Conservation (phyloP, 2,329 filamentous ascomycete species). For the Fusarium ramigenum region DNA sequence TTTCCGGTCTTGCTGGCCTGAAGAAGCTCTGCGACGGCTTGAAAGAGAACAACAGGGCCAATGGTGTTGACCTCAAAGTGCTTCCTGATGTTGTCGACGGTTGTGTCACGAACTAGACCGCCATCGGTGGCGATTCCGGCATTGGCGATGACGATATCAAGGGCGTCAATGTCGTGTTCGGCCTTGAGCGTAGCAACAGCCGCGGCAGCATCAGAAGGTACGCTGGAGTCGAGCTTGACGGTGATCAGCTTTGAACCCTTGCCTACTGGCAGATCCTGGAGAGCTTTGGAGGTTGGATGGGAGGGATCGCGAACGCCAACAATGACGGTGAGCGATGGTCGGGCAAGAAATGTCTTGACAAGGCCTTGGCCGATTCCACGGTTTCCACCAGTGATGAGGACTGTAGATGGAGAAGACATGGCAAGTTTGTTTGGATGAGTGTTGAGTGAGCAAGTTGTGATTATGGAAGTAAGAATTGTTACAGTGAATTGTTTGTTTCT, state of each 20-base stretch:
- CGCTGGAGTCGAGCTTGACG: not conserved
- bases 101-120: not conserved
- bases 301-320: not conserved
- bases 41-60: not conserved
- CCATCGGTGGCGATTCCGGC: not conserved
- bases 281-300: not conserved
- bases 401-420: not conserved
- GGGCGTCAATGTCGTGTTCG: not conserved
- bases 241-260: not conserved
- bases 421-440: not conserved
- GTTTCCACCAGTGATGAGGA: conserved; percentile 2
- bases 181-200: not conserved
- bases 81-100: not conserved
- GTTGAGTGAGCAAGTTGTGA: fast-evolving
- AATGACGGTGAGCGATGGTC: not conserved
- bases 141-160: not conserved
- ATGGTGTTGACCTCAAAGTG: not conserved
- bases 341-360: not conserved
- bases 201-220: not conserved
- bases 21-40: not conserved
- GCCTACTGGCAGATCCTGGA: not conserved
- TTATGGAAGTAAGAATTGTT: not conserved
- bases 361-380: not conserved
- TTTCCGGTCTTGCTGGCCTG: not conserved
- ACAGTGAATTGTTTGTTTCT: not conserved